Base-by-base conservation (phyloP, 805 yeast genomes). In the Pichia phayaonensis region DNA sequence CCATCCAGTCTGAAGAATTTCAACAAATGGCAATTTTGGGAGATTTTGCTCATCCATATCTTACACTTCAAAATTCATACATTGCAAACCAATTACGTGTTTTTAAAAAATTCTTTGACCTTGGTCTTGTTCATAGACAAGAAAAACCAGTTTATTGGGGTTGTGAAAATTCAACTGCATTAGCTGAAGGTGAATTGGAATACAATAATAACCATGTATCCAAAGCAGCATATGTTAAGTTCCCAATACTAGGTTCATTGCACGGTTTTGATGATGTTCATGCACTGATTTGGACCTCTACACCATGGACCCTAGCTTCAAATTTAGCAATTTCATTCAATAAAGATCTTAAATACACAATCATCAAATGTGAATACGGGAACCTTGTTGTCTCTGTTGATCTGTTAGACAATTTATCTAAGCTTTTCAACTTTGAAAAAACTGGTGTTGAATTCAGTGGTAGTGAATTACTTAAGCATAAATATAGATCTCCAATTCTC, bases 91-190 rank as follows among this genome's bases (percentile, higher is more conserved):
- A 94, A 64, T 71, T 94, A 54, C 66, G 73, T 27, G 76, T 90
- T 0, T 92, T 94, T 65, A 73, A 78, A 49, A 69, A 73, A 52
- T 72, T 94, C 70, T 72, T 87, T 56, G 73, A 75, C 38, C 77
- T 75, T 45, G 85, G 86, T 0, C 69, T 92, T 44, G 79, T 94
- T 40, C 82, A 81, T 46, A 76, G 98, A 59, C 95, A 90, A 62
- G 80, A 84, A 59, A 90, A 90, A 62, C 99, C 99, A 0, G 98
- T 95, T 1, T 94, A 84, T 74, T 94, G 98, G 97, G 95, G 97
- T 1, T 84, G 92, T 55, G 97, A 90, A 61, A 87, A 96, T 2
- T 78, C 80, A 51, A 90, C 99, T 0, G 98, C 98, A 0, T 71
- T 94, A 54, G 99, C 99, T 0, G 99, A 94, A 66, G 92, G 97